Conservation (phyloP, 345 rosid species). For the Isatis tinctoria region DNA sequence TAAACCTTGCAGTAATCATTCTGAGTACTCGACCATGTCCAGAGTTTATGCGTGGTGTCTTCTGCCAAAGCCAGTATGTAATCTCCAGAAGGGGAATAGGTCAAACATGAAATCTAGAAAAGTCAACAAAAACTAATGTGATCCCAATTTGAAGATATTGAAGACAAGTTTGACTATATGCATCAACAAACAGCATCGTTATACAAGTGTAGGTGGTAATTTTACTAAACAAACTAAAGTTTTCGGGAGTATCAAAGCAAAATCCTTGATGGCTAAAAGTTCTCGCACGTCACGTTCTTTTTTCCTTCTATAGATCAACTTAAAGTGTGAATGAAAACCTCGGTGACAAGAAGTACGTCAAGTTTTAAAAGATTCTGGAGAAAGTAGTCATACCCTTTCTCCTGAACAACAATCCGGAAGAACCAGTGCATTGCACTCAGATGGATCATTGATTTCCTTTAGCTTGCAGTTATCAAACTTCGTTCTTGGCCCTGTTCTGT, state of each 20-base stretch:
- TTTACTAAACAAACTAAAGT: background rate
- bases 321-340: background rate
- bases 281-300: background rate
- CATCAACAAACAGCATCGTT: background rate
- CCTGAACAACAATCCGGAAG: constrained; percentile 30
- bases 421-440: constrained; percentile 31
- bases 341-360: background rate
- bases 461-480: constrained; percentile 1
- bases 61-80: constrained; percentile 36
- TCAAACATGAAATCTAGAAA: constrained; percentile 31
- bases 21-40: constrained; percentile 32
- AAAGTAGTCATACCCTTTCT: constrained; percentile 27
- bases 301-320: background rate
- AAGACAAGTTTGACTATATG: background rate
- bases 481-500: background rate
- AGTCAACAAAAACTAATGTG: constrained; percentile 6
- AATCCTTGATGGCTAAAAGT: background rate
- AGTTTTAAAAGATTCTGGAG: background rate
- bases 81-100: constrained; percentile 33
- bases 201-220: background rate
- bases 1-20: constrained; percentile 28
- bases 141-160: background rate
- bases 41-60: constrained; percentile 34
- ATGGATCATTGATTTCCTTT: constrained; percentile 31
- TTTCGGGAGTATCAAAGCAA: background rate